A percentile compares a stretch with the other conserved stretches of the same genome.
These are phyloP conservation scores for Podospora didyma DNA, from an alignment of 495 filamentous ascomycete genomes.

Conservation along the genomic window DNA sequence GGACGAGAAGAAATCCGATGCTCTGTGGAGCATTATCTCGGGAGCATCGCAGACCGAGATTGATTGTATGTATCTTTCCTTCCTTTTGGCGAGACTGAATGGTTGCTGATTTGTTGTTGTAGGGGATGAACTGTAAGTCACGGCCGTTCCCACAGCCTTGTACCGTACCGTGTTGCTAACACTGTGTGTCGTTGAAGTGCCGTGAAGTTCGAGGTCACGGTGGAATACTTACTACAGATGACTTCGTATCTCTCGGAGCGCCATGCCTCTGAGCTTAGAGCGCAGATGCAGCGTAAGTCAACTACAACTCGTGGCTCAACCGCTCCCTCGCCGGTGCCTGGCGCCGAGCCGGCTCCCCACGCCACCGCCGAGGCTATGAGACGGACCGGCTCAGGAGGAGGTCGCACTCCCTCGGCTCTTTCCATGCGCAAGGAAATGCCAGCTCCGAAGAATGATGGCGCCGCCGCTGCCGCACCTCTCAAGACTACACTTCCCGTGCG, in stretches of 20 bases:
- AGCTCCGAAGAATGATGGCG: conserved; percentile 44
- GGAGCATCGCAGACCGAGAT: conserved; percentile 71
- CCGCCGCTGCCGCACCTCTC: conserved; percentile 31
- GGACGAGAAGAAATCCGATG: conserved; percentile 76
- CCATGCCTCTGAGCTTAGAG: conserved; percentile 81
- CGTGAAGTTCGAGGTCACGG: conserved; percentile 57
- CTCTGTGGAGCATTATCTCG: conserved; percentile 87
- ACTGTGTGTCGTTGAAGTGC: conserved; percentile 34
- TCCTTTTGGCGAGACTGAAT: neutral
- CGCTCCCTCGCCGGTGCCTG: conserved; percentile 49
- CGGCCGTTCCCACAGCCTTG: neutral
- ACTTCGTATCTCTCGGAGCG: conserved; percentile 93
- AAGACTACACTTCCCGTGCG: conserved; percentile 28
- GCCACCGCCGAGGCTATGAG: conserved; percentile 55
- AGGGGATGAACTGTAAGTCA: conserved; percentile 7
- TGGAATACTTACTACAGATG: conserved; percentile 88
- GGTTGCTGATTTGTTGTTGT: neutral
- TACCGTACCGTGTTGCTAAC: conserved; percentile 5
- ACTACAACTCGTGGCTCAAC: conserved; percentile 41
- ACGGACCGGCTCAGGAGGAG: conserved; percentile 55
- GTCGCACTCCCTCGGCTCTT: conserved; percentile 58
- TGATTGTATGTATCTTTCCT: conserved; percentile 60
- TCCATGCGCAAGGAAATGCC: conserved; percentile 61
- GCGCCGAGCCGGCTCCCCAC: conserved; percentile 40
- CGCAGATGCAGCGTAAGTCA: conserved; percentile 76